Conservation (phyloP, 164 flowering plant species). For the Magnolia officinalis region DNA sequence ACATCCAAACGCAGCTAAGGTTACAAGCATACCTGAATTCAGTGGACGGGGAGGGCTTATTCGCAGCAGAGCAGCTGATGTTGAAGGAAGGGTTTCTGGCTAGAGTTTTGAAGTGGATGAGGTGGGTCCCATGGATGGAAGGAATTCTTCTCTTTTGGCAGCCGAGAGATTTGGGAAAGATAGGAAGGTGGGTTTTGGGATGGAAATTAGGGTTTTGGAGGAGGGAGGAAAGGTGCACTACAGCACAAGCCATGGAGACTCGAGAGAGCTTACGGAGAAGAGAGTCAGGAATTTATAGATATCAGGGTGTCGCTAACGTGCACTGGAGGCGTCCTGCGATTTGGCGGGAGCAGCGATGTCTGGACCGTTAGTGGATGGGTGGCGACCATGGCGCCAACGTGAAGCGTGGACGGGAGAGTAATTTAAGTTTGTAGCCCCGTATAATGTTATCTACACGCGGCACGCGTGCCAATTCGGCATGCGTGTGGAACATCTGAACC, state of each 20-base stretch:
- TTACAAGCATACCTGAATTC: constrained; percentile 34
- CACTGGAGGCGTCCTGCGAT: not conserved
- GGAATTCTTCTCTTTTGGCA: not conserved
- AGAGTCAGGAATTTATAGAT: not conserved
- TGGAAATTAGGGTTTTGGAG: constrained; percentile 16
- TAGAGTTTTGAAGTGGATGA: not conserved
- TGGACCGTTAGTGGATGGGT: not conserved
- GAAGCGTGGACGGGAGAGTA: too few relatives aligned
- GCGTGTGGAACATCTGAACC: too few relatives aligned
- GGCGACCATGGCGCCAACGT: constrained; percentile 9
- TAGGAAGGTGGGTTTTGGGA: constrained; percentile 4
- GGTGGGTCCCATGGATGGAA: constrained; percentile 2
- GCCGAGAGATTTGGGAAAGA: constrained; percentile 15
- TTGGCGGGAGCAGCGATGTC: not conserved
- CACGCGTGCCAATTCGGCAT: too few relatives aligned
- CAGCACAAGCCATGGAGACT: constrained; percentile 8
- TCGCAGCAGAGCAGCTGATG: constrained; percentile 48
- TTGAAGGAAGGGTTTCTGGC: constrained; percentile 11
- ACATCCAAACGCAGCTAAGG: too few relatives aligned
- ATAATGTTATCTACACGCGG: too few relatives aligned
- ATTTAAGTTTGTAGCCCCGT: too few relatives aligned
- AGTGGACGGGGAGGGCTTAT: constrained; percentile 44
- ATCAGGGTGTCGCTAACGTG: too few relatives aligned
- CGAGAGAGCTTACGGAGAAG: too few relatives aligned
- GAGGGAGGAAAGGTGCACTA: not conserved